phyloP scores from a whole-genome alignment of 75 land plant species.

The Adiantum capillusveneris region DNA sequence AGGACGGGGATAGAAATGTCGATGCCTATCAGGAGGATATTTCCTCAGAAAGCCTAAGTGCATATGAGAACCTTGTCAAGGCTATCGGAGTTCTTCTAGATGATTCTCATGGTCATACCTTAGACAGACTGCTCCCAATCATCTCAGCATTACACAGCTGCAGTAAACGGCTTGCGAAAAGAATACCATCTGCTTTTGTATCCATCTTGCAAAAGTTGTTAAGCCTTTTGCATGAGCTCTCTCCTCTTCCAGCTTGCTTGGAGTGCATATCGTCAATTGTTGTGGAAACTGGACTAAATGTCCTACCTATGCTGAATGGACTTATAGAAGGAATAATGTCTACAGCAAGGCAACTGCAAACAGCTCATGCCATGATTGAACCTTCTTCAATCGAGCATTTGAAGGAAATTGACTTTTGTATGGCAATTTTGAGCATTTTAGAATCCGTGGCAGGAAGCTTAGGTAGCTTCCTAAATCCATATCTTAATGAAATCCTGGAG shows the following conservation, averaged over 20 bases:
- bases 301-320: not conserved
- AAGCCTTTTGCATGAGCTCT: constrained; percentile 18
- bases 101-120: not conserved
- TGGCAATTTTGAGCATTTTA: constrained; percentile 41
- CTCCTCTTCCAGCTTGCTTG: constrained; percentile 36
- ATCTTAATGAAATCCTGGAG: constrained; percentile 52
- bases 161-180: constrained; percentile 13
- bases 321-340: not conserved
- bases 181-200: constrained; percentile 11
- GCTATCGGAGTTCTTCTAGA: not conserved
- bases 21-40: too few relatives aligned
- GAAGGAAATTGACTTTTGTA: constrained; percentile 16
- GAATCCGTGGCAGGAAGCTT: constrained; percentile 62
- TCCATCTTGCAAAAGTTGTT: constrained; percentile 29
- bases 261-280: constrained; percentile 24
- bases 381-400: too few relatives aligned
- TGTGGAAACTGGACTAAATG: not conserved
- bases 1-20: too few relatives aligned
- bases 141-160: not conserved
- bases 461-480: constrained; percentile 81
- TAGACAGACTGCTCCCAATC: not conserved
- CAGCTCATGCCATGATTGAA: too few relatives aligned
- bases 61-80: not conserved
- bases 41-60: not conserved
- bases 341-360: too few relatives aligned